Evolutionary conservation across 2,329 filamentous ascomycete genomes (phyloP), one percentile per base, ranked within the genome.

Genomic region (Blastomyces percursus): DNA sequence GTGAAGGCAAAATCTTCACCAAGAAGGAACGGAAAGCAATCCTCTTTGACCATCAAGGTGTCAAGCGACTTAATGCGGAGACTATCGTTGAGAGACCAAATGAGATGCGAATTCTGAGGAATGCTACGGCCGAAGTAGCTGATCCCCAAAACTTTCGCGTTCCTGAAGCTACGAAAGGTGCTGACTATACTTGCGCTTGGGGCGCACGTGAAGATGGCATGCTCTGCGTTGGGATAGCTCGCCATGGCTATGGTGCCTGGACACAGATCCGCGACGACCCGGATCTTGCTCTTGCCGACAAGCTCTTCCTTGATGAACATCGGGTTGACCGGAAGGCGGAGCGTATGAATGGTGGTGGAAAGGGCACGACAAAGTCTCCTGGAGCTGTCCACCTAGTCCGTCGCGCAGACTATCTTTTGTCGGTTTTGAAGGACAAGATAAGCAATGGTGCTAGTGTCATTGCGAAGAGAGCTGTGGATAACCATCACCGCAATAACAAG

Each of bases 11-110:
- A 73, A 82, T 86, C 2, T 77, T 95, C 61, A 96, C 93, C 0
- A 96, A 97, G 79, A 99, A 99, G 75, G 94, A 99, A 73, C 91
- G 91, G 75, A 99, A 99, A 76, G 94, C 94, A 0, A 90, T 99
- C 21, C 80, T 99, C 54, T 96, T 99, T 70, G 92, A 97, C 72
- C 96, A 92, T 75, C 87, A 89, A 55, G 91, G 92, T 62, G 88
- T 96, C 59, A 96, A 96, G 76, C 92, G 96, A 69, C 84, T 96
- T 70, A 99, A 99, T 71, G 94, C 94, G 0, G 91, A 96, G 75
- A 97, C 94, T 0, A 89, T 96, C 61, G 85, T 96, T 12, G 93
- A 97, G 68, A 87, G 95, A 9, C 93, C 94, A 0, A 84, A 87
- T 56, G 93, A 97, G 71, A 88, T 97, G 80, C 88, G 86, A 63